Evolutionary conservation across 1,284 basidiomycete species (phyloP).

Genomic region (Phenoliferia sp.): DNA sequence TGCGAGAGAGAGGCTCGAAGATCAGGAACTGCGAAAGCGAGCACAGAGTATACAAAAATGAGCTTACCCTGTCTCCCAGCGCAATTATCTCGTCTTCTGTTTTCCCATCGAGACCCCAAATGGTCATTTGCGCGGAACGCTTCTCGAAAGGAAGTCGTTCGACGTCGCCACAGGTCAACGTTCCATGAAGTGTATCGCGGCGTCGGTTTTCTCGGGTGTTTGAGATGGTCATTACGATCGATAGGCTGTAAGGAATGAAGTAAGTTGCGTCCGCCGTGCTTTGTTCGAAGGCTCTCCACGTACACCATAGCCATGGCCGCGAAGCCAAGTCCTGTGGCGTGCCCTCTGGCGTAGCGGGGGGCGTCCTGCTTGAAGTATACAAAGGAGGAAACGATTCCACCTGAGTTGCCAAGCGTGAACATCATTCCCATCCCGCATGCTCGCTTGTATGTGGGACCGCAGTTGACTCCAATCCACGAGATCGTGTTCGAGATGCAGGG

Average conservation of each 20-base stretch:
- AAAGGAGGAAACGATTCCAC: slow-evolving; percentile 46
- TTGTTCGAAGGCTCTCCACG: slow-evolving; percentile 20
- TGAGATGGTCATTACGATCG: slow-evolving; percentile 40
- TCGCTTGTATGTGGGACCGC: slow-evolving; percentile 26
- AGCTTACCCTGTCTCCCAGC: slow-evolving; percentile 42
- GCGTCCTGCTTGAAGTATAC: slow-evolving; percentile 7
- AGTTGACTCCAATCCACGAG: slow-evolving; percentile 45
- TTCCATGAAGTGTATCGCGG: slow-evolving; percentile 42
- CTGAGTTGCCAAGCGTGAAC: slow-evolving; percentile 47
- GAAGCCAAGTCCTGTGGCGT: slow-evolving; percentile 44
- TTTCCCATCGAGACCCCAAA: slow-evolving; percentile 45
- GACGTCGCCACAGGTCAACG: slow-evolving; percentile 35
- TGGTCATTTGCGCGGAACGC: slow-evolving; percentile 38
- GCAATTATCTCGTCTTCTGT: slow-evolving; percentile 45
- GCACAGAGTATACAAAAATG: not conserved
- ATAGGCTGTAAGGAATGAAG: slow-evolving; percentile 28
- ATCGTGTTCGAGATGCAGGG: slow-evolving; percentile 44
- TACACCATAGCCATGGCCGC: slow-evolving; percentile 36
- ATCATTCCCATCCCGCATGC: slow-evolving; percentile 46
- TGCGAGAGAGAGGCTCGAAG: too few species aligned
- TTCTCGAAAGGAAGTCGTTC: slow-evolving; percentile 18
- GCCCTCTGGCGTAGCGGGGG: slow-evolving; percentile 41
- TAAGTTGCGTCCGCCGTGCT: not conserved
- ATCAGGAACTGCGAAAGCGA: too few species aligned
- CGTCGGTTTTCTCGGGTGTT: slow-evolving; percentile 42